Evolutionary conservation across 164 flowering plant species (phyloP), one percentile per base, ranked within the genome.

Genomic region (Tinospora cordifolia): DNA sequence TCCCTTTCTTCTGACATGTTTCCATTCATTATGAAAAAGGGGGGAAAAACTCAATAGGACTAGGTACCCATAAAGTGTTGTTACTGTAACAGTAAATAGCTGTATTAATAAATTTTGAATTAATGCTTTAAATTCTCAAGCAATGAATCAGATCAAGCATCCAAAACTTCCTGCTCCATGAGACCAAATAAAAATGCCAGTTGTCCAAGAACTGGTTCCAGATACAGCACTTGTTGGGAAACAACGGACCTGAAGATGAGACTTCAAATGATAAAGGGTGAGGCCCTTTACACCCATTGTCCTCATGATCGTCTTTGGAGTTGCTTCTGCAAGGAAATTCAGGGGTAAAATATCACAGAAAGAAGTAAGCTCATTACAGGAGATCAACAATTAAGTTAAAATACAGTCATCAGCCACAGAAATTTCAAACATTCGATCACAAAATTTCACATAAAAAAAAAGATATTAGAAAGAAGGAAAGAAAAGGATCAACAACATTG

Each of bases 251-350:
- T 91, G 97, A 67, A 91, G 88, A 81, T 91, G 97, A 22, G 94
- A 89, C 79, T 91, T 91, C 76, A 91, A 81, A 78, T 91, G 97
- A 81, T 91, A 91, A 21, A 91, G 87, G 25, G 97, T 91, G 40
- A 91, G 91, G 71, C 94, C 97, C 74, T 91, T 91, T 38, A 91
- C 94, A 34, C 93, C 94, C 97, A 91, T 91, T 40, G 92, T 89
- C 74, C 91, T 84, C 97, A 91, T 83, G 59, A 89, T 84, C 27
- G 92, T 84, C 78, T 91, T 91, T 26, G 97, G 97, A 38, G 97
- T 91, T 71, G 97, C 97, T 85, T 91, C 97, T 89, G 87, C 83
- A 81, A 84, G 57, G 30, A 63, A 72, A 0, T 69, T 46, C 26
- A 68, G 69, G 34, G 73, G 21, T 22, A 26, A 69, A 26, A 49